phyloP scores from a whole-genome alignment of 2,329 filamentous ascomycete species.

The Colletotrichum caudatum region DNA sequence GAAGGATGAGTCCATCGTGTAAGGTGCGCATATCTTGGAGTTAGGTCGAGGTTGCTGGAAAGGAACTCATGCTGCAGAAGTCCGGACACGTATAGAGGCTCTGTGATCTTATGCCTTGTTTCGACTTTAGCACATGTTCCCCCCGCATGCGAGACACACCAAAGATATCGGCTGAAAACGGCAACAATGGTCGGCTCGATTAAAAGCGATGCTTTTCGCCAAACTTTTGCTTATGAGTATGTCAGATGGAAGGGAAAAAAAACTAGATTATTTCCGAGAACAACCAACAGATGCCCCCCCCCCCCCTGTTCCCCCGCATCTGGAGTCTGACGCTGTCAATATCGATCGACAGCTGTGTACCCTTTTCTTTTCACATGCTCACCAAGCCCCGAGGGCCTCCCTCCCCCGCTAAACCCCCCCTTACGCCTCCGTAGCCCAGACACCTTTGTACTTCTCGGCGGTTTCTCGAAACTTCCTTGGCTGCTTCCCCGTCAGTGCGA shows the following conservation, averaged over 20 bases:
- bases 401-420: no score
- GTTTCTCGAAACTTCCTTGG: slow-evolving; percentile 44
- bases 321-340: not conserved
- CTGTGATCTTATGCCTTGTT: slow-evolving; percentile 41
- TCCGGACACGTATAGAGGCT: not conserved
- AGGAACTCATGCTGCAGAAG: not conserved
- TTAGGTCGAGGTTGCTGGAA: not conserved
- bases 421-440: slow-evolving; percentile 14
- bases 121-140: slow-evolving; percentile 31
- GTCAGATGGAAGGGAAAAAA: not conserved
- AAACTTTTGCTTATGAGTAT: not conserved
- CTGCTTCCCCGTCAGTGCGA: slow-evolving; percentile 49
- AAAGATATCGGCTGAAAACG: slow-evolving; percentile 35
- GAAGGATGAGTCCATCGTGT: slow-evolving; percentile 31
- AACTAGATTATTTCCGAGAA: not conserved
- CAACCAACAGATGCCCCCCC: not conserved
- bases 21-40: not conserved
- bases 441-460: slow-evolving; percentile 22
- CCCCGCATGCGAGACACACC: slow-evolving; percentile 22
- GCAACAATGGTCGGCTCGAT: not conserved
- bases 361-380: not conserved
- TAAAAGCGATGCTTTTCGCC: slow-evolving; percentile 20
- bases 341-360: not conserved
- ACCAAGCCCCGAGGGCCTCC: not conserved
- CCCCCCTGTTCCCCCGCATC: not conserved